Percentiles rank a stretch among this genome's conserved stretches.
phyloP scores from a whole-genome alignment of 768 basidiomycete species.

The Tylopilus sp. region DNA sequence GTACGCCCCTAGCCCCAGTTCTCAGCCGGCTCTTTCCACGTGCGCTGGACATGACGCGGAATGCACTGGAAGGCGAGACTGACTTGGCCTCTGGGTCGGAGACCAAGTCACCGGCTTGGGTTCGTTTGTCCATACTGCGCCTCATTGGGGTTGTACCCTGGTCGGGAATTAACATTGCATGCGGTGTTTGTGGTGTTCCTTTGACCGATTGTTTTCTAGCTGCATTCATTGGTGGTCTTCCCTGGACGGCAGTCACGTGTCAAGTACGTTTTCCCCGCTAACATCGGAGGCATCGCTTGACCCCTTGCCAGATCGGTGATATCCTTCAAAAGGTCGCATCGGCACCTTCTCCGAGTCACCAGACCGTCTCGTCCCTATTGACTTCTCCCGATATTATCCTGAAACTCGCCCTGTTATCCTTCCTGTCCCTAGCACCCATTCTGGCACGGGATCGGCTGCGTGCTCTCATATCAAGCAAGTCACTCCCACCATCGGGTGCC shows the following conservation, averaged over 20 bases:
- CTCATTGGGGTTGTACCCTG: constrained; percentile 93
- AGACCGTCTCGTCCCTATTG: constrained; percentile 83
- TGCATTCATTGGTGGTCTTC: constrained; percentile 78
- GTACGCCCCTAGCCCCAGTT: constrained; percentile 81
- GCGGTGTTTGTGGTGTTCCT: constrained; percentile 84
- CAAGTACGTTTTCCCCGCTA: constrained; percentile 49
- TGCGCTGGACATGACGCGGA: constrained; percentile 80
- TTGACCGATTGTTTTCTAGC: constrained; percentile 74
- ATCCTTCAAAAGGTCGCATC: constrained; percentile 82
- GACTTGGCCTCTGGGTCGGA: constrained; percentile 38
- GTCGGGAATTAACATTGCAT: constrained; percentile 97
- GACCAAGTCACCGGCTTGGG: constrained; percentile 57
- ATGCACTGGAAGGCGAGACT: constrained; percentile 69
- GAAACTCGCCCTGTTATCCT: constrained; percentile 80
- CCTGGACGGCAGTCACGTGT: constrained; percentile 91
- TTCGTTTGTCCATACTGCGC: constrained; percentile 81
- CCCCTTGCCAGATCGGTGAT: constrained; percentile 64
- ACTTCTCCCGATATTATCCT: constrained; percentile 78
- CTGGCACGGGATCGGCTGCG: constrained; percentile 68
- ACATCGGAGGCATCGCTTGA: constrained; percentile 19
- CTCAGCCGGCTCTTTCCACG: constrained; percentile 79
- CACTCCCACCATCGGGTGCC: constrained; percentile 21
- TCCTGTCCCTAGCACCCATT: constrained; percentile 85
- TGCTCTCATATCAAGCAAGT: constrained; percentile 44
- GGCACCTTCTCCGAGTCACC: constrained; percentile 62